Evolutionary conservation across 768 basidiomycete genomes (phyloP).

Genomic region (Phylloporus rhodoxanthus): DNA sequence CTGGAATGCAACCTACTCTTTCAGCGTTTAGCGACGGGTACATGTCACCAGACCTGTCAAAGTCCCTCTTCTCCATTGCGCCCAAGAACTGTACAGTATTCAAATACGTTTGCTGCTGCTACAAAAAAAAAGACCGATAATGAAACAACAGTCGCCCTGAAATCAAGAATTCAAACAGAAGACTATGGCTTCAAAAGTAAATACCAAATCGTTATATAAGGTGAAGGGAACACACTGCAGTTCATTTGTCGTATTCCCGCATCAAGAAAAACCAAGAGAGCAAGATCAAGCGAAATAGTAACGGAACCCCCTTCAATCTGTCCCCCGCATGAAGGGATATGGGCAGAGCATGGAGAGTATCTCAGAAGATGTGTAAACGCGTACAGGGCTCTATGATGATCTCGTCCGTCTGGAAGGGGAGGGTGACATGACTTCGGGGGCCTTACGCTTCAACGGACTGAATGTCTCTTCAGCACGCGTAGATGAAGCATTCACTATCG

Average conservation of each 20-base stretch:
- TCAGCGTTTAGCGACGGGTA: no score
- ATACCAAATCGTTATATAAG: background rate
- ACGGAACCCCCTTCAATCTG: background rate
- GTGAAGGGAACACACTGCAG: background rate
- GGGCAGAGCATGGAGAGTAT: background rate
- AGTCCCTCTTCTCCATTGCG: background rate
- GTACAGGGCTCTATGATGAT: background rate
- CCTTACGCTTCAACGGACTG: constrained; percentile 21
- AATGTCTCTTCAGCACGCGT: background rate
- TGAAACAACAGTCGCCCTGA: background rate
- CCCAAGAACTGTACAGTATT: background rate
- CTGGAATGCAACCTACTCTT: constrained; percentile 12
- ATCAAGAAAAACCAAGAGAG: background rate
- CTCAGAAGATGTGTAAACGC: background rate
- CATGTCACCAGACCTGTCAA: background rate
- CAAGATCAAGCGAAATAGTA: background rate
- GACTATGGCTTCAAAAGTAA: background rate
- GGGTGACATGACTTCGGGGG: background rate
- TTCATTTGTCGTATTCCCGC: background rate
- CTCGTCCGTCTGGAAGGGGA: constrained; percentile 22
- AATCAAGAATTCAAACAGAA: background rate
- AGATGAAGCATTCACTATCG: background rate
- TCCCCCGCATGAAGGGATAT: no score
- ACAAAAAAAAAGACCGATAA: background rate
- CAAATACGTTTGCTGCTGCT: background rate